Evolutionary conservation across 2,329 filamentous ascomycete species (phyloP), one percentile per base, ranked within the genome.

Genomic region (Bipolaris cookei): DNA sequence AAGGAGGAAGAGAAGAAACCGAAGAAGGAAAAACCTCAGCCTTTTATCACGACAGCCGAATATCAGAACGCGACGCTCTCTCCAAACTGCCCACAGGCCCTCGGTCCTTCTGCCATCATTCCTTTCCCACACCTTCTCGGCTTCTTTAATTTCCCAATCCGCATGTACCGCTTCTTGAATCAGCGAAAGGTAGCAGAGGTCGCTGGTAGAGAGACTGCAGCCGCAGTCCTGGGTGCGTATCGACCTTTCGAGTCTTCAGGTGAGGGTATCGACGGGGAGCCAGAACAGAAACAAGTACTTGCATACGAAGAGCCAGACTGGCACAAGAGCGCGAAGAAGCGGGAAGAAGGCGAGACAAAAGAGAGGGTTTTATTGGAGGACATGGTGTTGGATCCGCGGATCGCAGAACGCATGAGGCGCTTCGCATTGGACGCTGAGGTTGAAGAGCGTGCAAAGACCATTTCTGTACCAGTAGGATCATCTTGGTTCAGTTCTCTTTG

Each of bases 121-220:
- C 82, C 86, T 39, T 90, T 96, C 76, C 94, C 94, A 1, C 94
- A 98, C 75, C 85, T 97, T 56, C 88, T 99, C 28, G 95, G 95
- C 58, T 96, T 99, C 81, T 81, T 90, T 61, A 94, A 95, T 79
- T 97, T 94, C 2, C 90, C 92, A 0, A 90, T 88, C 63, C 89
- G 95, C 58, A 83, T 98, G 59, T 90, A 90, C 71, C 90, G 95
- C 63, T 99, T 93, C 83, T 82, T 99, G 59, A 96, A 89, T 75
- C 88, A 89, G 59, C 89, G 95, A 51, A 80, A 86, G 61, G 83
- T 97, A n/a, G 94, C 94, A 62, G 94, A 99, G 72, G 84, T 88
- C 43, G 88, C 97, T 58, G 95, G 95, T 49, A 88, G 91, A 39
- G 88, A 97, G 63, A 92, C 96, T 16, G 94, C 94, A 0, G 90